Percentiles rank a stretch among this genome's conserved stretches.
phyloP scores from a whole-genome alignment of 2,329 filamentous ascomycete species.

The Claviceps sp. region DNA sequence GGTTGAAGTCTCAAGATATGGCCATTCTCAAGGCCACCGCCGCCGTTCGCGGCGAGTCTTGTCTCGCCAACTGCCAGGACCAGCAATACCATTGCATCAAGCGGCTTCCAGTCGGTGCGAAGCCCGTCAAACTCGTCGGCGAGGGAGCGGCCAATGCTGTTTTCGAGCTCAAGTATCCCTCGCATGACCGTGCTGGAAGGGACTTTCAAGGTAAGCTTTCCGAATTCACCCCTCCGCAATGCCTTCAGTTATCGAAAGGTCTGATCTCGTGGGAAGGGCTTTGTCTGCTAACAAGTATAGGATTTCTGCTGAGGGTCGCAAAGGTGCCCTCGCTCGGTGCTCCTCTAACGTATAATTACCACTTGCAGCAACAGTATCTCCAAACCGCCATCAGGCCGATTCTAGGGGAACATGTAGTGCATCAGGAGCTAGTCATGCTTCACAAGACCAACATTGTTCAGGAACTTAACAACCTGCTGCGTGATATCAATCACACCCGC shows the following conservation, averaged over 20 bases:
- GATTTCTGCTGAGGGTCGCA: constrained; percentile 25
- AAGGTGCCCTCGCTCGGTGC: constrained; percentile 20
- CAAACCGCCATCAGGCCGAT: constrained; percentile 20
- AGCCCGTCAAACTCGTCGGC: constrained; percentile 31
- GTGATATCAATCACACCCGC: constrained; percentile 30
- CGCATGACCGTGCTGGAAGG: constrained; percentile 16
- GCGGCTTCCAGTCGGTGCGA: constrained; percentile 20
- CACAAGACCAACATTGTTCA: constrained; percentile 23
- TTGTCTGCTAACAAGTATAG: constrained; percentile 9
- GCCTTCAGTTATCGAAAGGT: background rate
- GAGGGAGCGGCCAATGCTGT: constrained; percentile 72
- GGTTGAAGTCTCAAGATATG: constrained; percentile 13
- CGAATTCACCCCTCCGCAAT: background rate
- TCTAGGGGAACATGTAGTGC: constrained; percentile 21
- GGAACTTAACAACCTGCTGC: constrained; percentile 40
- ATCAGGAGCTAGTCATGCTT: constrained; percentile 25
- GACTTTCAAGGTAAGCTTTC: constrained; percentile 22
- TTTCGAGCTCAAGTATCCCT: constrained; percentile 42
- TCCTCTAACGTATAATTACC: constrained; percentile 22
- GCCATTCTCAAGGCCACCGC: constrained; percentile 11
- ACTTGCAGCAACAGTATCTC: constrained; percentile 24
- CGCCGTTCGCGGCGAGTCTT: constrained; percentile 1
- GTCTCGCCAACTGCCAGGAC: constrained; percentile 1
- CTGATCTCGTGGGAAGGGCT: too few species aligned
- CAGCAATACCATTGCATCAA: constrained; percentile 12